Evolutionary conservation across 176 grass and related monocot genomes (phyloP), one percentile per base, ranked within the genome.

Genomic region (Canna indica): DNA sequence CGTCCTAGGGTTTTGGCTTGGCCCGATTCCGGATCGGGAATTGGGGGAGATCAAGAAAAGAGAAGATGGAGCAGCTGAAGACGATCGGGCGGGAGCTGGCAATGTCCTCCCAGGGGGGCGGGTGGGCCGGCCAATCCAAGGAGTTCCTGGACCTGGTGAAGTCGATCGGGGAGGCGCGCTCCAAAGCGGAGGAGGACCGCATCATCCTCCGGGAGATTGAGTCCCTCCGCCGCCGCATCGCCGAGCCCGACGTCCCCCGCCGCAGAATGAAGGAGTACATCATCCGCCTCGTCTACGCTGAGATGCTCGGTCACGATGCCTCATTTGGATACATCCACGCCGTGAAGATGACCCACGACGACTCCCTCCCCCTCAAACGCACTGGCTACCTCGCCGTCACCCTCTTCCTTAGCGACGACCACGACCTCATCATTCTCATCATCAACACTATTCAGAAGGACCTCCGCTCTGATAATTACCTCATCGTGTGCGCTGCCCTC

Each of bases 381-480:
- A 99, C 95, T 0, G 95, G 95, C 9, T 99, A 99, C 84, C 85
- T 99, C 67, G 87, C 95, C 52, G 95, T 99, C 67, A 84, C 95
- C n/a, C 81, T 99, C 36, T 99, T 99, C 87, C 80, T 99, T 80
- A 82, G 85, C 73, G 95, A 99, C 64, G 87, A 86, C 39, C 90
- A 99, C 69, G 95, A 99, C 79, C 87, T 99, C 67, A 91, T 99
- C 75, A 99, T 99, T 68, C 84, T 99, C 31, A 91, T 99, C 36
- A 90, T 99, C 78, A 99, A 99, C 76, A 99, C 95, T 34, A 99
- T 99, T 36, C 95, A 99, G 84, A 99, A 99, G 87, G 95, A 99
- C 78, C 86, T 99, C 56, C 82, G 87, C 71, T 99, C 95, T 18
- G 90, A 99, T 68, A 99, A 94, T 36, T 99, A 99, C 58, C 85